These are phyloP conservation scores for Botrytis porri DNA, from an alignment of 2,329 filamentous ascomycete genomes.

Conservation along the genomic window DNA sequence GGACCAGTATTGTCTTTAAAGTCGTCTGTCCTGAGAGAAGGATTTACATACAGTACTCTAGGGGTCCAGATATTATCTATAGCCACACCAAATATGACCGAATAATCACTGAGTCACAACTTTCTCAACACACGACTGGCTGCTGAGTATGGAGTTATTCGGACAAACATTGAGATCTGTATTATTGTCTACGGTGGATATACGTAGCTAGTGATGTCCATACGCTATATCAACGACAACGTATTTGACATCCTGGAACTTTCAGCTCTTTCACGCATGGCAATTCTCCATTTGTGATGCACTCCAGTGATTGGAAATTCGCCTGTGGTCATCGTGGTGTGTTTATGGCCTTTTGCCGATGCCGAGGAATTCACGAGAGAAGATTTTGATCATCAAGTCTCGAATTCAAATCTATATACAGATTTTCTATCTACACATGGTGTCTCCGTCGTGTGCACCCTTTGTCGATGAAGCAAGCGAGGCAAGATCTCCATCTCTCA, in stretches of 20 bases:
- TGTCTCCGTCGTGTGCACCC: neutral
- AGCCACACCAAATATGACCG: neutral
- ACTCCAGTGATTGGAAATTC: neutral
- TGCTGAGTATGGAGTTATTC: neutral
- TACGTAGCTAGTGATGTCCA: neutral
- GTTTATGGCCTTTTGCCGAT: neutral
- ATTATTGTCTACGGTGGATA: neutral
- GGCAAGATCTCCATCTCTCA: neutral
- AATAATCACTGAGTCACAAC: neutral
- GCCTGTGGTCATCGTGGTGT: neutral
- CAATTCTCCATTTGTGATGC: neutral
- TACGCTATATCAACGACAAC: neutral
- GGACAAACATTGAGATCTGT: neutral
- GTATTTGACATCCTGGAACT: neutral
- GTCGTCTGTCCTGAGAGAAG: neutral
- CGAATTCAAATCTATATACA: neutral
- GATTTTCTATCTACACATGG: neutral
- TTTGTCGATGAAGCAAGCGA: neutral
- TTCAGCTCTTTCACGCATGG: neutral
- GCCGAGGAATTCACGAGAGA: neutral
- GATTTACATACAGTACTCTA: neutral
- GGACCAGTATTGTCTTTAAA: neutral
- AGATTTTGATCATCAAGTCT: neutral
- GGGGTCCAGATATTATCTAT: neutral
- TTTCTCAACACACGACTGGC: neutral